These are phyloP conservation scores for Nymphaea colorata DNA, from an alignment of 164 flowering plant species.

Conservation along the genomic window DNA sequence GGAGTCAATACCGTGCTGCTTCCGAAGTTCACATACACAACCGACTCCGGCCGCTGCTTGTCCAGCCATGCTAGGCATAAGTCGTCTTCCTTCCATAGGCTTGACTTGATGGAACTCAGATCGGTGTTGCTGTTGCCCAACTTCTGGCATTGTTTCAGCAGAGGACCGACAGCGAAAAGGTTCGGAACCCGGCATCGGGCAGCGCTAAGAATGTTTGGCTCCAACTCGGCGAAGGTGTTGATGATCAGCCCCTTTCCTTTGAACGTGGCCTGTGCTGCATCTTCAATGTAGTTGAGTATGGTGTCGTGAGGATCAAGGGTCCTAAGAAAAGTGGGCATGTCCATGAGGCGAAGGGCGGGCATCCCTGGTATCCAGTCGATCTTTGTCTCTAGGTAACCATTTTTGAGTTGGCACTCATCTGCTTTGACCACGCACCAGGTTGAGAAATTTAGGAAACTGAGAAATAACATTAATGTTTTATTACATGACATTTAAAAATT, in stretches of 20 bases:
- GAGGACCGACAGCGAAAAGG: slow-evolving; percentile 20
- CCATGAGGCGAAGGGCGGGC: slow-evolving; percentile 18
- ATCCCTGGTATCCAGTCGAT: slow-evolving; percentile 30
- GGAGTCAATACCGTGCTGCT: slow-evolving; percentile 22
- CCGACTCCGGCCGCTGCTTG: slow-evolving; percentile 12
- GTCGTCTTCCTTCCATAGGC: slow-evolving; percentile 26
- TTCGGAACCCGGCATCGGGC: not conserved
- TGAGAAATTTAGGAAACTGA: too few relatives aligned
- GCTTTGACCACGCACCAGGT: not conserved
- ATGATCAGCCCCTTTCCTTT: slow-evolving; percentile 10
- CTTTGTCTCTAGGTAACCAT: slow-evolving; percentile 19
- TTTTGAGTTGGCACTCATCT: slow-evolving; percentile 18
- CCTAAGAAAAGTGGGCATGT: slow-evolving; percentile 15
- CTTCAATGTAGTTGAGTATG: slow-evolving; percentile 6
- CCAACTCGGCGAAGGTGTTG: slow-evolving; percentile 14
- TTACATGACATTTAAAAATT: not conserved
- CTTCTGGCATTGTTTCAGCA: slow-evolving; percentile 4
- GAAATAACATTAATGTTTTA: too few relatives aligned
- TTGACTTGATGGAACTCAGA: slow-evolving; percentile 1
- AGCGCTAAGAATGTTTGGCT: slow-evolving; percentile 11
- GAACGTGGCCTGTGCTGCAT: slow-evolving; percentile 2
- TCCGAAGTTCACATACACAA: slow-evolving; percentile 30
- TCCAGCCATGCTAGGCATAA: slow-evolving; percentile 28
- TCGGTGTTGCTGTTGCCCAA: not conserved
- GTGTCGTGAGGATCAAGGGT: slow-evolving; percentile 12